Evolutionary conservation across 2,329 filamentous ascomycete genomes (phyloP), one percentile per base, ranked within the genome.

Genomic region (Verticillium alfalfae): DNA sequence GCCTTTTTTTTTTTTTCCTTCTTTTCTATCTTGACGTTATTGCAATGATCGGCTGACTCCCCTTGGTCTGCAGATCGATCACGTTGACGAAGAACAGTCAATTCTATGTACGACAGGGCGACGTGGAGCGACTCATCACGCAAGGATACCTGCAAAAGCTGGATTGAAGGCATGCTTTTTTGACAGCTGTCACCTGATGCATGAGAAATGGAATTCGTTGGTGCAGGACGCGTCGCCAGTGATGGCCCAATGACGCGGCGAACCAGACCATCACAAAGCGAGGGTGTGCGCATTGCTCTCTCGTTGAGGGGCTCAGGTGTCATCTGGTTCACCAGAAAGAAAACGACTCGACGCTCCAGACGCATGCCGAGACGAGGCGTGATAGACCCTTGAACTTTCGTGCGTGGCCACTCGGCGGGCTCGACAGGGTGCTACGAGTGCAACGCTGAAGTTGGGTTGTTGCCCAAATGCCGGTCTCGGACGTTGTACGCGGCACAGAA

Each of bases 1-100:
- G 26, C 26, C 2, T 31, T 31, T 31, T 4, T 31, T 31, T 31
- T 4, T 31, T 31, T 4, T 22, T 22, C 26, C 26, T 31, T 31
- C 5, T 31, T 31, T 31, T 31, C 5, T 31, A 5, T 5, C 26
- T 31, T 31, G 4, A 31, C 26, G 26, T 31, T 31, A 31, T 22
- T 38, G 37, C 57, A 31, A 55, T 36, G 31, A 13, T 15, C 38
- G 18, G 13, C 70, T 67, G 62, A 57, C 66, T 61, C 5, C 26
- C 26, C 26, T 9, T 57, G 15, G 56, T 15, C 57, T 55, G 38
- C 68, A 97, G 93, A 16, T 91, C 93, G 13, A 97, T 99, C 70
- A 98, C 91, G 63, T 83, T 99, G 79, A 97, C 93, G 41, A 98
- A 96, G 77, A 98, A 99, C 76, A 97, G 93, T 71, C 95, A 99